A percentile compares a stretch with the other conserved stretches of the same genome.
Conservation (phyloP, 257 asterid species). For the Striga asiatica region DNA sequence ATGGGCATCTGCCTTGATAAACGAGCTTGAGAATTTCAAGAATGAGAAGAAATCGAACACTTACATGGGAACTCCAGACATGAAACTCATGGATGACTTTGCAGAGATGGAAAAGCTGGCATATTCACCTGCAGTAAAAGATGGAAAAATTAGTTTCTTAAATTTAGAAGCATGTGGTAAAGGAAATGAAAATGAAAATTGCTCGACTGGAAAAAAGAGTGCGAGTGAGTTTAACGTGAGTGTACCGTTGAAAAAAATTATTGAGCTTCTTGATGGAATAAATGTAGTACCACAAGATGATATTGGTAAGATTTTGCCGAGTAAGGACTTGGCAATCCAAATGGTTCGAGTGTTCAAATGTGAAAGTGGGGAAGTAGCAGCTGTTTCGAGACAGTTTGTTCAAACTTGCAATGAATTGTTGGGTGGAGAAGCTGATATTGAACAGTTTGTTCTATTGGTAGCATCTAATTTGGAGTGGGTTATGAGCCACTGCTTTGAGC, state of each 20-base stretch:
- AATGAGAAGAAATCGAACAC: constrained; percentile 26
- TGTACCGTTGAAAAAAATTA: constrained; percentile 39
- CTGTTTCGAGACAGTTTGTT: constrained; percentile 43
- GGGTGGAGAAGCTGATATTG: constrained; percentile 38
- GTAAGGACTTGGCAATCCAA: not conserved
- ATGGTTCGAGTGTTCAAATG: constrained; percentile 56
- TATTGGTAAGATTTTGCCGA: too few relatives aligned
- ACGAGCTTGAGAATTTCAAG: constrained; percentile 52
- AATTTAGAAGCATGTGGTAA: constrained; percentile 18
- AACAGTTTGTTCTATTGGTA: constrained; percentile 39
- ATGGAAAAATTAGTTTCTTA: constrained; percentile 13
- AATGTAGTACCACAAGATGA: constrained; percentile 29
- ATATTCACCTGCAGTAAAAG: constrained; percentile 13
- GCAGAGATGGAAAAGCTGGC: constrained; percentile 84
- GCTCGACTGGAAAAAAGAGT: constrained; percentile 18
- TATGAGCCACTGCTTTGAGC: constrained; percentile 72
- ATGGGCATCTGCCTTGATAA: constrained; percentile 25
- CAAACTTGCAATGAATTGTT: constrained; percentile 54
- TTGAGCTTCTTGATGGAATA: constrained; percentile 73
- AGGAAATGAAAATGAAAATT: constrained; percentile 17
- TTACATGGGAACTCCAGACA: constrained; percentile 44
- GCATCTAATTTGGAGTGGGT: constrained; percentile 72
- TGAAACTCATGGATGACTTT: constrained; percentile 82
- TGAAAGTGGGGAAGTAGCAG: constrained; percentile 56
- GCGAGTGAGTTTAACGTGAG: constrained; percentile 20